Percentiles rank a stretch among this genome's conserved stretches.
These are phyloP conservation scores for Globisporangium nodosum DNA, from an alignment of 352 stramenopile genomes.

Conservation along the genomic window DNA sequence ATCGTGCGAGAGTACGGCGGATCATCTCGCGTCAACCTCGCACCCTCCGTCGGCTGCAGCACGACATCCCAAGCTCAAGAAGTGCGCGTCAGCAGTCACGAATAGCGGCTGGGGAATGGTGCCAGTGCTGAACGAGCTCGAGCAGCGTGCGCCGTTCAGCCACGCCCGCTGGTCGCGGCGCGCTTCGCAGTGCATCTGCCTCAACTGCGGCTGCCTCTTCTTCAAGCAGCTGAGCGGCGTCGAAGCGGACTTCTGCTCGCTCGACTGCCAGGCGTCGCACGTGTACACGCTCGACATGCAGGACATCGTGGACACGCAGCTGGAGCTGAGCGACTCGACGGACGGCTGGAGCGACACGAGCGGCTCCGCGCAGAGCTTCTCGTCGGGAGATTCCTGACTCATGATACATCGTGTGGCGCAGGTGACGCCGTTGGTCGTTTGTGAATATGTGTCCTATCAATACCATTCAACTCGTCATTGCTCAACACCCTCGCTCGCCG, in stretches of 20 bases:
- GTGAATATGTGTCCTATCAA: no score
- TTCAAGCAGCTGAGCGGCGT: slow-evolving; percentile 2
- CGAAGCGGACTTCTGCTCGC: not conserved
- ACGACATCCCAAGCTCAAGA: slow-evolving; percentile 1
- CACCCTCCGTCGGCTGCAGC: no score
- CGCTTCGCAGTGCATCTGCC: not conserved
- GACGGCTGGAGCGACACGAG: not conserved
- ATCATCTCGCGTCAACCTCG: no score
- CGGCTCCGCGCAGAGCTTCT: no score
- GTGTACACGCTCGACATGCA: not conserved
- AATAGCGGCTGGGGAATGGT: not conserved
- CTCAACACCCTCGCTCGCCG: no score
- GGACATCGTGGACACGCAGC: not conserved
- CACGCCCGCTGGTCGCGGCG: not conserved
- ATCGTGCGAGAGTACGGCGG: no score
- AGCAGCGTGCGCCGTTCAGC: not conserved
- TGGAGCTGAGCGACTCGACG: not conserved
- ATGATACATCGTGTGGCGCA: no score
- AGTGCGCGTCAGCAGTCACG: not conserved
- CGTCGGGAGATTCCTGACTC: no score
- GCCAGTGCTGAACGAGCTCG: not conserved
- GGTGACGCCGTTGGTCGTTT: no score
- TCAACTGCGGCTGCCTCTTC: slow-evolving; percentile 1
- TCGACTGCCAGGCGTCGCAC: slow-evolving; percentile 1
- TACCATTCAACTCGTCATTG: no score